Evolutionary conservation across 257 asterid genomes (phyloP), one percentile per base, ranked within the genome.

Genomic region (Cynanchum wilfordii): DNA sequence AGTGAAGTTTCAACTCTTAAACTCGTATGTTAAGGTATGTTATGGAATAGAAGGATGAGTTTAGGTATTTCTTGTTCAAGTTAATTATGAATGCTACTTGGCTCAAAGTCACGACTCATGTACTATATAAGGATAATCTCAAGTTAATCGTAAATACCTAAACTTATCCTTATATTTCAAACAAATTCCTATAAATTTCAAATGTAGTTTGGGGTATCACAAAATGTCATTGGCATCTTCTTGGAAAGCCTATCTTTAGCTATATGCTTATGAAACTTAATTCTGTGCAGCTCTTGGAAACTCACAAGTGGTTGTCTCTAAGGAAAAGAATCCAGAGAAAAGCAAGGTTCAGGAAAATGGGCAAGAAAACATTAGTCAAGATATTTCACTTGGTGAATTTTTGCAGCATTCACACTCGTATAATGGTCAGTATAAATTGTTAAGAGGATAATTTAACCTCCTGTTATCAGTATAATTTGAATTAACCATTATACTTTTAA

Each of bases 351-450:
- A 47, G 24, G 75, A 69, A n/a, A 59, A 80, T 87, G 82, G 57
- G 87, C 64, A n/a, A 59, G 75, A 69, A 16, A 36, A 76, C 9
- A 22, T 81, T 81, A 79, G 89, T 56, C 62, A 72, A 73, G 84
- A 83, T 56, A 83, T 90, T 79, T 94, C 86, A 80, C 90, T 90
- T 69, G 85, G 89, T 79, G 98, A 93, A 44, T 89, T 85, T 80
- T 77, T 89, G 70, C 84, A 85, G 82, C 86, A 89, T 83, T 89
- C 96, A 16, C 92, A 91, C 72, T 93, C 98, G 66, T 83, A 76
- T 58, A 84, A 85, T 64, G 87, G 97, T 91, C 80, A 84, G 19
- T 56, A 33, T 33, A n/a, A 19, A 16, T 36, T 20, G 36, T 33
- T n/a, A n/a, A n/a, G n/a, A n/a, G n/a, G n/a, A n/a, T n/a, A n/a